phyloP scores from a whole-genome alignment of 2,329 filamentous ascomycete species.

The Capronia coronata region DNA sequence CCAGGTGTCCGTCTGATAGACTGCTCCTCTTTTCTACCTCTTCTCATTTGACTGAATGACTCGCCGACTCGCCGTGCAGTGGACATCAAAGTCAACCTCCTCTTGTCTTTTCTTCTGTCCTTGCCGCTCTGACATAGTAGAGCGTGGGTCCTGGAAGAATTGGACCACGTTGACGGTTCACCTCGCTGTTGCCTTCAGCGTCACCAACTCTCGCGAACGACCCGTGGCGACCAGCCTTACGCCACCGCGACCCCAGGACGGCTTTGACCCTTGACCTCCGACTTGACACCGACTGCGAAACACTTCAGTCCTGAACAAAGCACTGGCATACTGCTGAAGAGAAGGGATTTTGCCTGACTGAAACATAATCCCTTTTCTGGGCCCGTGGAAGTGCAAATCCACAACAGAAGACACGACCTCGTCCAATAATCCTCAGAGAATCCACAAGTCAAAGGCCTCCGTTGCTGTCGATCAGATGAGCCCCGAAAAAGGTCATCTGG shows the following conservation, averaged over 20 bases:
- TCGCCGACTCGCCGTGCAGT: too few species aligned
- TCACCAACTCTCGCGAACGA: neutral
- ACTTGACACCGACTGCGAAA: neutral
- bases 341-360: neutral
- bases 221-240: neutral
- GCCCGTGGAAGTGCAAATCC: constrained; percentile 7
- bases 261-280: neutral
- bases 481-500: constrained; percentile 8
- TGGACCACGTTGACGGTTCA: neutral
- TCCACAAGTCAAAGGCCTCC: constrained; percentile 5
- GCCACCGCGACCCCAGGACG: neutral
- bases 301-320: neutral
- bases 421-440: constrained; percentile 13
- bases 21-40: neutral
- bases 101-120: neutral
- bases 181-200: neutral
- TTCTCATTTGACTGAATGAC: neutral
- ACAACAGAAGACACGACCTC: constrained; percentile 8
- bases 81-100: neutral
- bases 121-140: neutral
- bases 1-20: neutral
- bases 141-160: neutral
- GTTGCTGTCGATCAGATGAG: constrained; percentile 19
- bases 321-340: too few species aligned
- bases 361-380: neutral